phyloP scores from a whole-genome alignment of 441 rosid species.

The Populus hybrid region DNA sequence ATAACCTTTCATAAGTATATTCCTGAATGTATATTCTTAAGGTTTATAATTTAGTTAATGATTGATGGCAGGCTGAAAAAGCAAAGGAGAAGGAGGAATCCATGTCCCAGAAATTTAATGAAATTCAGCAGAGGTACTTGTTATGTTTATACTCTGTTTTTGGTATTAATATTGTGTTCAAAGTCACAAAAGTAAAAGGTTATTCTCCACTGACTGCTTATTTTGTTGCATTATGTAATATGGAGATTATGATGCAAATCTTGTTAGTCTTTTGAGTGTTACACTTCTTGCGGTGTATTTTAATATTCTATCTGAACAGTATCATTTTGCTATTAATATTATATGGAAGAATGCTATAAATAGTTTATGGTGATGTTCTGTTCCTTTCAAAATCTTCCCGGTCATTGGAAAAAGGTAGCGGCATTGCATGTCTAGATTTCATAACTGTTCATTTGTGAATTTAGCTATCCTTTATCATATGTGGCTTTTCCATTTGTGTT shows the following conservation, averaged over 20 bases:
- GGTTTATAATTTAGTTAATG: slow-evolving; percentile 11
- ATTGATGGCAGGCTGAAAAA: slow-evolving; percentile 78
- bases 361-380: background rate
- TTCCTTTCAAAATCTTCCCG: background rate
- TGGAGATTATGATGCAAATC: background rate
- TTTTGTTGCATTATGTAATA: background rate
- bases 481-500: background rate
- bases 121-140: slow-evolving; percentile 58
- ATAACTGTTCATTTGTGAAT: background rate
- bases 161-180: background rate
- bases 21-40: slow-evolving; percentile 7
- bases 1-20: background rate
- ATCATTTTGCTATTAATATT: background rate
- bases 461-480: background rate
- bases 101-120: slow-evolving; percentile 56
- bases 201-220: background rate
- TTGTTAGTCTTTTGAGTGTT: background rate
- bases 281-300: background rate
- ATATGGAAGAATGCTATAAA: background rate
- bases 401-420: background rate
- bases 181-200: background rate
- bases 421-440: background rate
- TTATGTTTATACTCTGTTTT: slow-evolving; percentile 4
- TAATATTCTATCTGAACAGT: background rate
- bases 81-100: slow-evolving; percentile 88